These are phyloP conservation scores for Filobasidium wieringae DNA, from an alignment of 768 basidiomycete species.

Conservation along the genomic window DNA sequence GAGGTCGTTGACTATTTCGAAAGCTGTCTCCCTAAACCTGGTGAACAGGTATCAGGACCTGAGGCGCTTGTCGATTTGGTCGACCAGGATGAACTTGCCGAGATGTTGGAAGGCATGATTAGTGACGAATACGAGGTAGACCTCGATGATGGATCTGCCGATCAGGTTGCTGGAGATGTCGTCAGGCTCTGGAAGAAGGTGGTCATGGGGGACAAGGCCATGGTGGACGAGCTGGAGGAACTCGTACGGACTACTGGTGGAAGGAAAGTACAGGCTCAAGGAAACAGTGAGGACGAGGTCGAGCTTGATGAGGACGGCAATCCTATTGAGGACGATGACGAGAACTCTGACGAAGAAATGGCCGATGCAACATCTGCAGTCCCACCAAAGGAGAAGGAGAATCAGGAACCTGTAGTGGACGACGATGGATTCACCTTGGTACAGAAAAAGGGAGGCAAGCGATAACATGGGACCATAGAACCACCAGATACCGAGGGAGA, in stretches of 20 bases:
- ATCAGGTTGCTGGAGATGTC: constrained; percentile 56
- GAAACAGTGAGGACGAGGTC: constrained; percentile 31
- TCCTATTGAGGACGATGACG: constrained; percentile 16
- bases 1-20: constrained; percentile 38
- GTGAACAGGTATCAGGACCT: not conserved
- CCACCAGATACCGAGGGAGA: too few relatives aligned
- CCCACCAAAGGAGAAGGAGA: constrained; percentile 42
- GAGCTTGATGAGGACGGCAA: constrained; percentile 14
- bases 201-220: constrained; percentile 42
- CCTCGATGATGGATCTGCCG: constrained; percentile 75
- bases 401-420: constrained; percentile 62
- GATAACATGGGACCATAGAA: too few relatives aligned
- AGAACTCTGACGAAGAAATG: constrained; percentile 19
- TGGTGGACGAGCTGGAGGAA: constrained; percentile 54
- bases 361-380: constrained; percentile 42
- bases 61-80: constrained; percentile 31
- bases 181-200: constrained; percentile 27
- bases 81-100: constrained; percentile 68
- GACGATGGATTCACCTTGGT: constrained; percentile 88
- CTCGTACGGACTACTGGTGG: constrained; percentile 18
- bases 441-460: constrained; percentile 34
- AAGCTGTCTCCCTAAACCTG: constrained; percentile 23
- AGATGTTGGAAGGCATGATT: constrained; percentile 69
- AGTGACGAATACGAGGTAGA: constrained; percentile 73
- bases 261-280: constrained; percentile 19